Evolutionary conservation across 805 yeast species (phyloP).

Genomic region (Candida hispaniensis): DNA sequence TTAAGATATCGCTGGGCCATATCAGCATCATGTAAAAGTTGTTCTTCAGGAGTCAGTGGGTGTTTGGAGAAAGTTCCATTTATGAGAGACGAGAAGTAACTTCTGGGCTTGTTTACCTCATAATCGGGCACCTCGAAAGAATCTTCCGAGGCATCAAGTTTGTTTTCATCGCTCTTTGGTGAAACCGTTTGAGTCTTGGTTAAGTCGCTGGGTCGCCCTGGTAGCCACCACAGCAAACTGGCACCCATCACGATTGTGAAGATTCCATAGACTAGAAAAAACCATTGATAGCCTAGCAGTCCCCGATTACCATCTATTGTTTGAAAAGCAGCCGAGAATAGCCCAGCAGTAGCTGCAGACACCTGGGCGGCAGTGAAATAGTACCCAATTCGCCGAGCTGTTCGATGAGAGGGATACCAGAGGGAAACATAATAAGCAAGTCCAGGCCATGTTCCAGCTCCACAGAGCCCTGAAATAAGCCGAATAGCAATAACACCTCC

Average conservation of each 20-base stretch:
- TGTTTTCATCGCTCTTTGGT: constrained; percentile 1
- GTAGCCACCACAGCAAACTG: constrained; percentile 68
- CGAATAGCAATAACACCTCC: constrained; percentile 61
- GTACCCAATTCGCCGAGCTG: constrained; percentile 72
- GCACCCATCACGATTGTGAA: constrained; percentile 57
- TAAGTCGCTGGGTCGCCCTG: constrained; percentile 52
- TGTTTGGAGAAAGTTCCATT: constrained; percentile 14
- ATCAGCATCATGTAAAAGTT: constrained; percentile 46
- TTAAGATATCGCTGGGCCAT: constrained; percentile 42
- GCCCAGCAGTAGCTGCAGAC: constrained; percentile 83
- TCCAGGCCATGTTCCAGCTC: constrained; percentile 90
- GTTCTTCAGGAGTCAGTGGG: constrained; percentile 43
- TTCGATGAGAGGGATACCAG: constrained; percentile 75
- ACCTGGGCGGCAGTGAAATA: constrained; percentile 87
- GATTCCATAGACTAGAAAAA: constrained; percentile 66
- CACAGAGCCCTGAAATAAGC: constrained; percentile 62
- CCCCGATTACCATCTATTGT: constrained; percentile 65
- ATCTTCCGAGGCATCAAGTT: too few relatives aligned
- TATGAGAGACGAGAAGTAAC: not conserved
- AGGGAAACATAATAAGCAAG: constrained; percentile 71
- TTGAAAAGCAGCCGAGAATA: constrained; percentile 81
- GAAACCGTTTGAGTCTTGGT: too few relatives aligned
- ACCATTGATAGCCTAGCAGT: constrained; percentile 77
- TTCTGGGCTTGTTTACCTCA: too few relatives aligned
- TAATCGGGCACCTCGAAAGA: too few relatives aligned